Conservation (phyloP, 345 rosid species). For the Tarenaya hassleriana region DNA sequence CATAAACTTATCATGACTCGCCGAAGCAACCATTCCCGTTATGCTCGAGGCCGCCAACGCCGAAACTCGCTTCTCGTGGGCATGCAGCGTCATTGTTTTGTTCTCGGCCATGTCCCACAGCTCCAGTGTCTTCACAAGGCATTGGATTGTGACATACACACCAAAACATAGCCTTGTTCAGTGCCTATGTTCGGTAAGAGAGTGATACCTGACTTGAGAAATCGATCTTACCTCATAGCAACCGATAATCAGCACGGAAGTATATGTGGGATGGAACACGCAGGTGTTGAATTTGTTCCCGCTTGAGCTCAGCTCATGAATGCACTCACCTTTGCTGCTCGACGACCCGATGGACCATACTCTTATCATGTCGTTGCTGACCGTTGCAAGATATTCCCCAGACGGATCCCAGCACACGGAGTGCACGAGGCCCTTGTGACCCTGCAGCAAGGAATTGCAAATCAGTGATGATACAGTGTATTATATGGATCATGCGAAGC, state of each 20-base stretch:
- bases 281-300: slow-evolving; percentile 73
- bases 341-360: slow-evolving; percentile 56
- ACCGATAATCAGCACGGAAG: slow-evolving; percentile 58
- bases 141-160: too few species aligned
- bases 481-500: not conserved
- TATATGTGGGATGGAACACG: slow-evolving; percentile 58
- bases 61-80: slow-evolving; percentile 39
- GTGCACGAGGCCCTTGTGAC: slow-evolving; percentile 44
- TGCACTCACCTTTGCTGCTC: slow-evolving; percentile 51
- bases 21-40: slow-evolving; percentile 38
- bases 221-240: slow-evolving; percentile 54
- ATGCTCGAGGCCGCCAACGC: slow-evolving; percentile 40
- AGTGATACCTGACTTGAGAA: too few species aligned
- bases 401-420: slow-evolving; percentile 59
- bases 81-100: slow-evolving; percentile 32
- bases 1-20: slow-evolving; percentile 39
- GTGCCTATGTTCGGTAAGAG: too few species aligned
- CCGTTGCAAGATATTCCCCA: slow-evolving; percentile 60
- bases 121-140: slow-evolving; percentile 43
- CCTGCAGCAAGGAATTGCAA: slow-evolving; percentile 31
- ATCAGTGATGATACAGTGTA: not conserved
- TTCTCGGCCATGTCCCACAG: slow-evolving; percentile 44
- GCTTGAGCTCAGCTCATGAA: slow-evolving; percentile 51
- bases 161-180: too few species aligned
- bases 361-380: slow-evolving; percentile 48